Evolutionary conservation across 208 protist species (phyloP).

Genomic region (Porcisia deanei): DNA sequence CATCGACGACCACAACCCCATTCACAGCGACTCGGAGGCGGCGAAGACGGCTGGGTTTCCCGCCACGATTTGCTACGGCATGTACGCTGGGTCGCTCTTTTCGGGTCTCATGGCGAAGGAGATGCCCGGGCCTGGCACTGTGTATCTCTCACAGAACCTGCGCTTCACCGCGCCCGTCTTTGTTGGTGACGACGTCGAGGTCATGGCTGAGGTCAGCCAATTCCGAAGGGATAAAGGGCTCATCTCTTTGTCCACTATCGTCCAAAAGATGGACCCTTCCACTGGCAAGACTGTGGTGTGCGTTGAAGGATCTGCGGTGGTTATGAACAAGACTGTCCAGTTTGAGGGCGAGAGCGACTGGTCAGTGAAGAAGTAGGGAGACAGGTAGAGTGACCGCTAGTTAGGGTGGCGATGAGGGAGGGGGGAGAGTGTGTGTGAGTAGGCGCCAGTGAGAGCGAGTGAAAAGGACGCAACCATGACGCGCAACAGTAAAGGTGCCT

Average conservation of each 20-base stretch:
- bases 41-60: conserved; percentile 81
- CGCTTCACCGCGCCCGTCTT: conserved; percentile 79
- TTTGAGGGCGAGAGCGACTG: conserved; percentile 87
- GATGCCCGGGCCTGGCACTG: conserved; percentile 75
- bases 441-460: background rate
- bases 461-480: background rate
- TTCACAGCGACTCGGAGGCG: conserved; percentile 65
- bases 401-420: background rate
- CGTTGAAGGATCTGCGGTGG: conserved; percentile 72
- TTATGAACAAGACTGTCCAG: conserved; percentile 77
- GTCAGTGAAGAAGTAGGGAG: conserved; percentile 39
- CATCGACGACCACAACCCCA: conserved; percentile 82
- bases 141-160: conserved; percentile 86
- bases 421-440: background rate
- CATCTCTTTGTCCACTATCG: conserved; percentile 61
- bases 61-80: conserved; percentile 73
- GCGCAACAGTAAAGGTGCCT: background rate
- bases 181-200: conserved; percentile 75
- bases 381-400: background rate
- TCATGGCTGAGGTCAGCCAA: conserved; percentile 58
- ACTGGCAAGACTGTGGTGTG: conserved; percentile 61
- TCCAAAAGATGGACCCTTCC: conserved; percentile 51
- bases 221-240: conserved; percentile 71
- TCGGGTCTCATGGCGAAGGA: conserved; percentile 79
- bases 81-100: conserved; percentile 81